Percentiles rank a stretch among this genome's conserved stretches.
phyloP scores from a whole-genome alignment of 345 rosid genomes.

The Salix caprea region DNA sequence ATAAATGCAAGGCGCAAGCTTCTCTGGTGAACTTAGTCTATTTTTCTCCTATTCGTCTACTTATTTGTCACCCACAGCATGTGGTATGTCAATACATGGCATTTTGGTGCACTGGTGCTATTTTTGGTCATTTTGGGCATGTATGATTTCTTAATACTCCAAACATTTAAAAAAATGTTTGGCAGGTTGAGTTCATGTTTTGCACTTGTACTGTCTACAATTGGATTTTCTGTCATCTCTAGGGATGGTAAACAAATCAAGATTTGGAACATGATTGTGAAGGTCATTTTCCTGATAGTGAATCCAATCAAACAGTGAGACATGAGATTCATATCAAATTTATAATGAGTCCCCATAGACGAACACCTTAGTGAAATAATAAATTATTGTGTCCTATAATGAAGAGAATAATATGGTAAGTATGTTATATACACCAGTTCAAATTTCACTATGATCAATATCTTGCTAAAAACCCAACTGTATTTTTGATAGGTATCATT shows the following conservation, averaged over 20 bases:
- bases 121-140: not conserved
- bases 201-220: not conserved
- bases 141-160: not conserved
- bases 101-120: not conserved
- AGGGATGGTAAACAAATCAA: not conserved
- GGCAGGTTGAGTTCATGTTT: not conserved
- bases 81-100: not conserved
- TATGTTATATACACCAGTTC: no score
- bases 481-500: no score
- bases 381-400: no score
- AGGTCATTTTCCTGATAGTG: not conserved
- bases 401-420: no score
- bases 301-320: not conserved
- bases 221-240: no score
- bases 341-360: no score
- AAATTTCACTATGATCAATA: no score
- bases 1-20: conserved; percentile 16
- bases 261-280: not conserved
- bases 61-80: not conserved
- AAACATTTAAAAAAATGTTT: no score
- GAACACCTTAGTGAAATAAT: no score
- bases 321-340: not conserved
- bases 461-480: no score
- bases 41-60: not conserved
- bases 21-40: not conserved